Conservation (phyloP, 495 filamentous ascomycete genomes). For the Talaromyces liani region DNA sequence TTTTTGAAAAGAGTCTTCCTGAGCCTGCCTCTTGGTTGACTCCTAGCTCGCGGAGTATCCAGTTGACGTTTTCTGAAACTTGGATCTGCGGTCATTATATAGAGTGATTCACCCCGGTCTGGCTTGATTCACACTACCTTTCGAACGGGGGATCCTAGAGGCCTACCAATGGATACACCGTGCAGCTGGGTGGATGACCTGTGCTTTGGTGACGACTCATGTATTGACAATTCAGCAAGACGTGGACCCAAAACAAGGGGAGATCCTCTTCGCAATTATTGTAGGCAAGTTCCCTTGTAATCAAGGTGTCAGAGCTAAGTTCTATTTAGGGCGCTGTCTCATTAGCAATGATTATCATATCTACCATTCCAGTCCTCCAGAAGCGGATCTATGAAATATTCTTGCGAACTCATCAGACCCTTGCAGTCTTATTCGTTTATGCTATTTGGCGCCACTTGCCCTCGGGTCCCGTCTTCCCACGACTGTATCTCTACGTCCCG, state of each 20-base stretch:
- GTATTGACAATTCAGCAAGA: conserved; percentile 11
- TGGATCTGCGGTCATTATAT: not conserved
- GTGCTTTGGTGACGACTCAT: conserved; percentile 9
- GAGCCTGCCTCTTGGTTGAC: conserved; percentile 7
- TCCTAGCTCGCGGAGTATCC: conserved; percentile 1
- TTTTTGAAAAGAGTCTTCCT: no score
- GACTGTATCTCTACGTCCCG: conserved; percentile 15
- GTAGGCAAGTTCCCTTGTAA: not conserved
- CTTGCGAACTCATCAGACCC: conserved; percentile 17
- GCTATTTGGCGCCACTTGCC: conserved; percentile 17
- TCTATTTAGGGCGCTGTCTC: conserved; percentile 12
- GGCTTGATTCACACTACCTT: not conserved
- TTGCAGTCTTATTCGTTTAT: conserved; percentile 15
- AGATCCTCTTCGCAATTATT: not conserved
- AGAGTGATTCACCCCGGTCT: not conserved
- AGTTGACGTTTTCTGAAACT: not conserved
- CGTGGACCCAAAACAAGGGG: not conserved
- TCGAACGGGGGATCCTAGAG: not conserved
- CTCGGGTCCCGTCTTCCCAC: conserved; percentile 9
- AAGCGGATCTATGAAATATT: conserved; percentile 17
- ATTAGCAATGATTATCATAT: conserved; percentile 11
- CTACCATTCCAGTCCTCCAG: conserved; percentile 15
- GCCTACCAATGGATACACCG: conserved; percentile 13
- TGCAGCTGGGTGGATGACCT: conserved; percentile 12
- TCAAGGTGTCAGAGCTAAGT: conserved; percentile 2